phyloP scores from a whole-genome alignment of 345 rosid genomes.

The Melaleuca alternifolia region DNA sequence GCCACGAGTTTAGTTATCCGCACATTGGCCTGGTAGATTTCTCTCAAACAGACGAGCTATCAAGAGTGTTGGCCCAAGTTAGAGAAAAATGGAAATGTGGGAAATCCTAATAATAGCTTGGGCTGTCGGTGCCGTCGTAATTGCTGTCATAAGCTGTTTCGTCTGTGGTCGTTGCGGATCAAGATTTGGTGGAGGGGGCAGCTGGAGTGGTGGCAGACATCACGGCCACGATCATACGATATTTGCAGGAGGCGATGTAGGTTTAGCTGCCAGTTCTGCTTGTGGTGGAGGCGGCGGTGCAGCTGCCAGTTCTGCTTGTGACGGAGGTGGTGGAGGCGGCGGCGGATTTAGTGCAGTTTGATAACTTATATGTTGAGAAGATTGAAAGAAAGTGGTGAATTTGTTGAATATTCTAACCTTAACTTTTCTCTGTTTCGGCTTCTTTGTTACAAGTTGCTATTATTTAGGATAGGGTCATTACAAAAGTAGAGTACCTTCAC shows the following conservation, averaged over 20 bases:
- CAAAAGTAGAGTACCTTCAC: background rate
- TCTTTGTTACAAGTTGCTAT: background rate
- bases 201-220: background rate
- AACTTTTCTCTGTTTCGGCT: background rate
- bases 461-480: background rate
- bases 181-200: background rate
- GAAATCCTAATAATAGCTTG: background rate
- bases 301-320: background rate
- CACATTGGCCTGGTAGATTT: background rate
- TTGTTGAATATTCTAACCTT: background rate
- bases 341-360: background rate
- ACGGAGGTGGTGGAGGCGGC: background rate
- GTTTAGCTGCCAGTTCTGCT: background rate
- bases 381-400: slow-evolving; percentile 24
- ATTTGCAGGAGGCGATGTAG: background rate
- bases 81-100: background rate
- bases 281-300: background rate
- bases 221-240: background rate
- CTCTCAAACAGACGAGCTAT: background rate
- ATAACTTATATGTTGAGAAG: slow-evolving; percentile 1
- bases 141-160: background rate
- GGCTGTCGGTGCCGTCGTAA: background rate
- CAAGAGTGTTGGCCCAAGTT: background rate
- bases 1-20: background rate
- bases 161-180: background rate